phyloP scores from a whole-genome alignment of 148 eudicot genomes.

The Cornus controversa region DNA sequence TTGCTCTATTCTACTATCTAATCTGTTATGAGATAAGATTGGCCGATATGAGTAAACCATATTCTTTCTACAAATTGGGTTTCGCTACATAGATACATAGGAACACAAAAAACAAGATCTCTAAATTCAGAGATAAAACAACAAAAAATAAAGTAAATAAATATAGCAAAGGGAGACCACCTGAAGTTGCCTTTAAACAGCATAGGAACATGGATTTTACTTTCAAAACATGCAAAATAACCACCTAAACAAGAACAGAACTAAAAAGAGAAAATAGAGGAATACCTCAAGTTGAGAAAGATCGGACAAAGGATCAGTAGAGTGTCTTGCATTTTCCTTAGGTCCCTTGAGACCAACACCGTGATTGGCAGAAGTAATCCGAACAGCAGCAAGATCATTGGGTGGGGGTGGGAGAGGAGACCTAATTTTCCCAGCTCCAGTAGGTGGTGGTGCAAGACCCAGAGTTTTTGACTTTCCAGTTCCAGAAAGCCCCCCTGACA shows the following conservation, averaged over 20 bases:
- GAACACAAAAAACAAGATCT: too few species aligned
- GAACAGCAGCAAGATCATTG: conserved; percentile 79
- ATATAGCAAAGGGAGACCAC: neutral
- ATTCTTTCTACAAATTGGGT: too few species aligned
- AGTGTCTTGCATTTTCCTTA: conserved; percentile 29
- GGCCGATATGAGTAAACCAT: too few species aligned
- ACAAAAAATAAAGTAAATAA: too few species aligned
- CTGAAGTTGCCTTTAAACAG: neutral
- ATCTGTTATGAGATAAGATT: too few species aligned
- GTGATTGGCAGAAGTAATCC: conserved; percentile 49
- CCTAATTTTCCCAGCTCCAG: conserved; percentile 56
- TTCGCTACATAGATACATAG: too few species aligned
- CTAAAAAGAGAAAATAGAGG: conserved; percentile 4
- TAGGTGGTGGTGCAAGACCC: conserved; percentile 82
- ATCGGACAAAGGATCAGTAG: conserved; percentile 74
- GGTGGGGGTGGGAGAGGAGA: conserved; percentile 97
- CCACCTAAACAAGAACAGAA: neutral
- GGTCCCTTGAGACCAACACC: conserved; percentile 31
- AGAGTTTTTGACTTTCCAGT: conserved; percentile 57
- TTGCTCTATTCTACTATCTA: too few species aligned
- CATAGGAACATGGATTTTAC: neutral
- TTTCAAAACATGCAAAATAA: conserved; percentile 1
- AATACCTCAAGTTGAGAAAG: conserved; percentile 86
- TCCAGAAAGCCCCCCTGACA: conserved; percentile 47
- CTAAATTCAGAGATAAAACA: too few species aligned